These are phyloP conservation scores for Leccinum rimulosum DNA, from an alignment of 768 basidiomycete genomes.

Conservation along the genomic window DNA sequence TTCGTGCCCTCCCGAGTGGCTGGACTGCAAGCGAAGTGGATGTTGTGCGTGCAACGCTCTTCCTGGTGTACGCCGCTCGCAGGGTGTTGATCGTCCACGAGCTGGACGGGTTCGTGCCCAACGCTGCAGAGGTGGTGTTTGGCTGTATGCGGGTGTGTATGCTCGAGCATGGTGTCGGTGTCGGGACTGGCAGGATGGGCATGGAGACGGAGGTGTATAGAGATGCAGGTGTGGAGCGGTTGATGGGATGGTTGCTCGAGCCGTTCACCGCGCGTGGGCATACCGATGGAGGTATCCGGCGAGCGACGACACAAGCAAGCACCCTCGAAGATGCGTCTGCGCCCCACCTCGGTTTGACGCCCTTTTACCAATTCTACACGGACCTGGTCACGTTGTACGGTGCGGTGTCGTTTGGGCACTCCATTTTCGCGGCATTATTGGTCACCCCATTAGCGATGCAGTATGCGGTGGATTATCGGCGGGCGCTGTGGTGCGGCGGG, in stretches of 20 bases:
- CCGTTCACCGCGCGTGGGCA: conserved; percentile 43
- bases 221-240: conserved; percentile 56
- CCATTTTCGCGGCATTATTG: conserved; percentile 69
- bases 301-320: conserved; percentile 10
- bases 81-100: conserved; percentile 44
- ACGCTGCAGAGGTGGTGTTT: conserved; percentile 47
- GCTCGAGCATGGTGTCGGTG: conserved; percentile 75
- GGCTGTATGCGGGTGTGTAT: conserved; percentile 93
- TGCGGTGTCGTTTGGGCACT: conserved; percentile 83
- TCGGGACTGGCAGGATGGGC: conserved; percentile 10
- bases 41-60: conserved; percentile 64
- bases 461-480: conserved; percentile 81
- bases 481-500: conserved; percentile 80
- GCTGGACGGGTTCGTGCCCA: conserved; percentile 33
- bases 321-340: conserved; percentile 53
- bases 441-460: conserved; percentile 73
- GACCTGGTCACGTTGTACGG: conserved; percentile 91
- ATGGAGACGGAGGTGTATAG: conserved; percentile 68
- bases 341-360: conserved; percentile 59
- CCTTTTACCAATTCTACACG: conserved; percentile 93
- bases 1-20: conserved; percentile 58
- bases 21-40: conserved; percentile 85
- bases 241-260: conserved; percentile 59
- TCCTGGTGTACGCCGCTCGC: conserved; percentile 53
- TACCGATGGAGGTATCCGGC: background rate